Evolutionary conservation across 768 basidiomycete genomes (phyloP).

Genomic region (Suillus alpinus): DNA sequence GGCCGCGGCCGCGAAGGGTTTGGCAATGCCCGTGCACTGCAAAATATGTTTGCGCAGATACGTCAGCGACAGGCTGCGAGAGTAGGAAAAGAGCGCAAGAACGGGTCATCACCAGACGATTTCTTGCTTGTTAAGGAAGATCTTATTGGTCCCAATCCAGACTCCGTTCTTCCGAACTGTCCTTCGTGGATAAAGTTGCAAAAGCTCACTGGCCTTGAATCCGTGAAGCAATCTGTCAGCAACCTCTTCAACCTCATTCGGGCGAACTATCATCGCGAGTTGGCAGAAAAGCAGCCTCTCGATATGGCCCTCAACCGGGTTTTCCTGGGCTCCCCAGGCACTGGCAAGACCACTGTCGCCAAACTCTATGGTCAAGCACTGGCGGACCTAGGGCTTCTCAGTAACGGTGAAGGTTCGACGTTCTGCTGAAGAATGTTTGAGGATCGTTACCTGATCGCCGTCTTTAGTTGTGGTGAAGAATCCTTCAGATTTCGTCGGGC

Average conservation of each 20-base stretch:
- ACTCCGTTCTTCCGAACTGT: constrained; percentile 39
- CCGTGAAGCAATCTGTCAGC: constrained; percentile 50
- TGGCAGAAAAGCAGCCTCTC: constrained; percentile 46
- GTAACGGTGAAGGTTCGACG: constrained; percentile 59
- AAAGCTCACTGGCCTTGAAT: constrained; percentile 44
- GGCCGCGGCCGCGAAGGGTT: constrained; percentile 53
- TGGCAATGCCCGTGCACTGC: constrained; percentile 58
- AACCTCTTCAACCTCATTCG: constrained; percentile 40
- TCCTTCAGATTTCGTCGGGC: constrained; percentile 65
- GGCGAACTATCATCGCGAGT: constrained; percentile 53
- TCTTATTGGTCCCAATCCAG: constrained; percentile 60
- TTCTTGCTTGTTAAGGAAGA: constrained; percentile 48
- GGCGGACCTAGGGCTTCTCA: constrained; percentile 52
- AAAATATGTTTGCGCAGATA: constrained; percentile 43
- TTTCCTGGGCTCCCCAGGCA: constrained; percentile 63
- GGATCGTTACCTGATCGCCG: neutral
- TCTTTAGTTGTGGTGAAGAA: constrained; percentile 62
- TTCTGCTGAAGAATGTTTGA: neutral
- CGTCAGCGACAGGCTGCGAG: constrained; percentile 48
- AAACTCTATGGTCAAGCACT: constrained; percentile 59
- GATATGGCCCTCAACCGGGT: constrained; percentile 55
- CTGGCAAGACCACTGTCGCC: constrained; percentile 65
- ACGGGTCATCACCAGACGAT: constrained; percentile 42
- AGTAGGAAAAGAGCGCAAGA: constrained; percentile 34
- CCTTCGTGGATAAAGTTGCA: constrained; percentile 48